Percentiles rank a stretch among this genome's conserved stretches.
Conservation (phyloP, 2,329 filamentous ascomycete genomes). For the Phaeosphaeria sp. region DNA sequence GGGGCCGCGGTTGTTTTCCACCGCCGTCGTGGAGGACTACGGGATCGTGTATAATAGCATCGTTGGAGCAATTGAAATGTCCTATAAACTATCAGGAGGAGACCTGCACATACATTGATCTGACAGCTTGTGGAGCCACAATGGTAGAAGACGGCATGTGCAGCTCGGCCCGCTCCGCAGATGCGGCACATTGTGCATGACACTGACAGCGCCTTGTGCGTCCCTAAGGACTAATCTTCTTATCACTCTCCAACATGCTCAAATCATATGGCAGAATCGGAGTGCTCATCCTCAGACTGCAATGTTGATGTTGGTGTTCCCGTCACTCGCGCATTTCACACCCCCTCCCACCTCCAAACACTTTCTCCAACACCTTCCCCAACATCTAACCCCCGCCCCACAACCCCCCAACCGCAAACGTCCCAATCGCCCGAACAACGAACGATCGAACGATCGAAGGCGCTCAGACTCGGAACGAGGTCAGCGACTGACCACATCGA, state of each 20-base stretch:
- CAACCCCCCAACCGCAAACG: neutral
- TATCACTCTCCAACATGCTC: no score
- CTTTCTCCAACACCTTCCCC: neutral
- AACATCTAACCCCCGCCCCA: neutral
- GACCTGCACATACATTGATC: neutral
- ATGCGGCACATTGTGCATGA: conserved; percentile 1
- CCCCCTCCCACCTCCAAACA: neutral
- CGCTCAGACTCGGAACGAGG: neutral
- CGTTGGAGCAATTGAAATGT: neutral
- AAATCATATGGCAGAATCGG: no score
- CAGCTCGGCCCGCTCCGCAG: neutral
- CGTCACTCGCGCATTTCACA: neutral
- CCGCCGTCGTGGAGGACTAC: neutral
- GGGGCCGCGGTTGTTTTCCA: neutral
- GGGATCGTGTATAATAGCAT: neutral
- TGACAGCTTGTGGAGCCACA: neutral
- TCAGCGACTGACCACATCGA: conserved; percentile 3
- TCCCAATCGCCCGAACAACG: neutral
- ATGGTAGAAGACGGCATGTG: neutral
- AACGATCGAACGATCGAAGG: neutral
- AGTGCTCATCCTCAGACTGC: no score
- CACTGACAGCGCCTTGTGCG: neutral
- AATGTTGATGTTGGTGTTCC: conserved; percentile 1
- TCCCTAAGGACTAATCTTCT: neutral
- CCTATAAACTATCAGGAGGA: neutral